Evolutionary conservation across 1,284 basidiomycete species (phyloP), one percentile per base, ranked within the genome.

Genomic region (Coniferiporia weirii): DNA sequence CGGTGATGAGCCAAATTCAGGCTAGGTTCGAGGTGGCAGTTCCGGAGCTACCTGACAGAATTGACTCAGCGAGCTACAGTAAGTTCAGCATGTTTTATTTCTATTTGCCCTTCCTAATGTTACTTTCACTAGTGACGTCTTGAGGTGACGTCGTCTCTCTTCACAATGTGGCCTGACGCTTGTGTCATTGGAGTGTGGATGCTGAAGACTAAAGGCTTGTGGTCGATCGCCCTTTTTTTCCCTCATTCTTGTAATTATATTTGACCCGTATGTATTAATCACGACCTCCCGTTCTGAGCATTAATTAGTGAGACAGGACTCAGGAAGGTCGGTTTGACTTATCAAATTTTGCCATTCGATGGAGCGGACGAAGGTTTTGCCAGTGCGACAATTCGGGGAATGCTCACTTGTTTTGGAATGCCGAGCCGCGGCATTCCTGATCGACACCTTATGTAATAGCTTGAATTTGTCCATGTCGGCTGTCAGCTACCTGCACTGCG

Each of bases 21-120:
- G 84, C 88, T 38, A 76, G 94, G 65, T 97, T 97, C 76, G 94
- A 96, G 72, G 94, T 97, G 19, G 93, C 91, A 8, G 90, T 97
- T 20, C 88, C 93, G 1, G 93, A 95, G 70, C 76, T 97, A 52
- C 95, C 94, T n/a, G 92, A 93, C 61, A 85, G 88, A 68, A 94
- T 97, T 66, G 93, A 96, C 68, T 88, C 93, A 52, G 85, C 89
- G 32, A 90, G 83, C 67, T 93, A 92, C 76, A 93, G 89, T 93
- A 67, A 73, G 87, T 84, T 52, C 20, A 40, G 35, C 62, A 49
- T 55, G 55, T 44, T 34, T 44, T 17, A 5, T 22, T 47, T 38
- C 27, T 47, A 20, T 61, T 22, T 36, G 52, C 55, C 19, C 48
- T 59, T 34, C 43, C 38, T 36, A 54, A 27, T 36, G 7, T 43